A percentile compares a stretch with the other conserved stretches of the same genome.
Conservation (phyloP, 345 rosid genomes). For the Ceriops tagal region DNA sequence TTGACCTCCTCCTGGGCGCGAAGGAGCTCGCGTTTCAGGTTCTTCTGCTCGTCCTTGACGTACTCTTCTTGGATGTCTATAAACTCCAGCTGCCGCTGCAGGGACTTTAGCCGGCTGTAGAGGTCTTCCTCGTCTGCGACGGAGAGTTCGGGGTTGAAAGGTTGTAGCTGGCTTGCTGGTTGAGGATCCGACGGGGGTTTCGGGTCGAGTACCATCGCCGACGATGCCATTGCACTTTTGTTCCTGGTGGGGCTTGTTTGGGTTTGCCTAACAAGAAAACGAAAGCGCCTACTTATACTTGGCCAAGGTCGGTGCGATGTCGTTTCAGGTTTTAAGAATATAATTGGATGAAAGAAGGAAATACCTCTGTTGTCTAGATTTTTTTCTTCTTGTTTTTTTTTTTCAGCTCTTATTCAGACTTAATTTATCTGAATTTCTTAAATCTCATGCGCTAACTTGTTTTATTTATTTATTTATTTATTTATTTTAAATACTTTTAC, state of each 20-base stretch:
- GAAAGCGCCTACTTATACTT: background rate
- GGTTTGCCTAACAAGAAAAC: background rate
- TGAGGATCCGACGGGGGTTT: constrained; percentile 35
- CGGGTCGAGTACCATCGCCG: constrained; percentile 59
- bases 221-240: constrained; percentile 36
- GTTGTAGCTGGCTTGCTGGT: constrained; percentile 13
- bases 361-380: too few species aligned
- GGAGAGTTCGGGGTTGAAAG: constrained; percentile 14
- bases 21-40: constrained; percentile 79
- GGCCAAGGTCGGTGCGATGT: background rate
- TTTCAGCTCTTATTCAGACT: too few species aligned
- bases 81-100: constrained; percentile 82
- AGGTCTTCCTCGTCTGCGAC: constrained; percentile 74
- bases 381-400: too few species aligned
- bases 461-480: too few species aligned
- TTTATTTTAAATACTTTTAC: too few species aligned
- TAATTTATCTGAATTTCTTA: too few species aligned
- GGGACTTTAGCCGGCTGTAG: constrained; percentile 70
- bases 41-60: constrained; percentile 95
- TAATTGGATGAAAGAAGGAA: too few species aligned
- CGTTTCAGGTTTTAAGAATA: background rate
- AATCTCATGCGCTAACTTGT: too few species aligned
- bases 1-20: constrained; percentile 98
- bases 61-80: constrained; percentile 93
- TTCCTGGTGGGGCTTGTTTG: background rate